A percentile compares a stretch with the other conserved stretches of the same genome.
phyloP scores from a whole-genome alignment of 768 basidiomycete species.

The Cystofilobasidium capitatum region DNA sequence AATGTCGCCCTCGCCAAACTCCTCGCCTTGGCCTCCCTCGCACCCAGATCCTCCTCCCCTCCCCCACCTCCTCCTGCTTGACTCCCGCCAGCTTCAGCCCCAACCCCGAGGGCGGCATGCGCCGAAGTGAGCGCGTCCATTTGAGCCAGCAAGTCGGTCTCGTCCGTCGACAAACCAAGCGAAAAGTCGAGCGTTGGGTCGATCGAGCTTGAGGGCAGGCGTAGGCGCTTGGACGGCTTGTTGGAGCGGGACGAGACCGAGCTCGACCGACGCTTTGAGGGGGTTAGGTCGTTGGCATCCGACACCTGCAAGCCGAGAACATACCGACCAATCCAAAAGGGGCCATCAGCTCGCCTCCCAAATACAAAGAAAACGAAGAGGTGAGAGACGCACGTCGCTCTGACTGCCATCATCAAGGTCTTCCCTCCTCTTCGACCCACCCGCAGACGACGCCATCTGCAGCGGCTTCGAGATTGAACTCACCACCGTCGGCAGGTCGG shows the following conservation, averaged over 20 bases:
- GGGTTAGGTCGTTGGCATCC: no score
- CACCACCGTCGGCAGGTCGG: neutral
- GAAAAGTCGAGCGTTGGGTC: no score
- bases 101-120: neutral
- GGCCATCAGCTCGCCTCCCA: neutral
- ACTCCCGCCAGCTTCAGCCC: neutral
- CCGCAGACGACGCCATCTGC: neutral
- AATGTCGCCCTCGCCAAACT: neutral
- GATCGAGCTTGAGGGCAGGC: no score
- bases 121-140: no score
- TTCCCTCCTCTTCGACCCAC: neutral
- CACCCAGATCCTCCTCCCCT: neutral
- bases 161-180: no score
- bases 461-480: conserved; percentile 2
- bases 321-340: neutral
- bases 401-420: neutral
- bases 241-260: no score
- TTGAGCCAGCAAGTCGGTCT: no score
- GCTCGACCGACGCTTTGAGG: no score
- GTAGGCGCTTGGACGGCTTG: no score
- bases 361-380: neutral
- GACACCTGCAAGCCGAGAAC: neutral
- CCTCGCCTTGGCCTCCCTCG: neutral
- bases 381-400: conserved; percentile 3
- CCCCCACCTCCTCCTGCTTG: no score